phyloP scores from a whole-genome alignment of 768 basidiomycete genomes.

The Bullera alba region DNA sequence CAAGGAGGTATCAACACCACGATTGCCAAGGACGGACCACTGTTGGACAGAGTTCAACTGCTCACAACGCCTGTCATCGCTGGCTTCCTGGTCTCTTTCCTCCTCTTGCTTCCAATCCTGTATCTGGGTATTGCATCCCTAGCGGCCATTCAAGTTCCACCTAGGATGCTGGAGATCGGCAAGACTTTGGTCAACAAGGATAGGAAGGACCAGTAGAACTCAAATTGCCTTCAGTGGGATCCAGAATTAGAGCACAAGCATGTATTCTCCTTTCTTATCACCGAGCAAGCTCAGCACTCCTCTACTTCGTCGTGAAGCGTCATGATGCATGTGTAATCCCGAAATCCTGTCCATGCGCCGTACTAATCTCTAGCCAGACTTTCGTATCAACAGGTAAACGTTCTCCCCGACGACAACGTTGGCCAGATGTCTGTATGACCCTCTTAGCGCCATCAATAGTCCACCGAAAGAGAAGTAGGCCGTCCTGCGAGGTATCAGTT shows the following conservation, averaged over 20 bases:
- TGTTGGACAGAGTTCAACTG: constrained; percentile 34
- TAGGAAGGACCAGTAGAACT: constrained; percentile 40
- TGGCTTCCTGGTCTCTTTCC: constrained; percentile 33
- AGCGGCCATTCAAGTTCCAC: constrained; percentile 42
- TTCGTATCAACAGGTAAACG: constrained; percentile 75
- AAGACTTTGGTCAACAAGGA: constrained; percentile 37
- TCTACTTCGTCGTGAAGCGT: too few relatives aligned
- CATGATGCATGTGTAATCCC: too few relatives aligned
- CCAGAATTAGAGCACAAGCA: too few relatives aligned
- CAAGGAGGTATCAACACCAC: constrained; percentile 23
- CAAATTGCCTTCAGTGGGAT: background rate
- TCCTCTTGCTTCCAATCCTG: constrained; percentile 38
- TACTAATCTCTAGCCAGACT: too few relatives aligned
- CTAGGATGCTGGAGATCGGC: constrained; percentile 41
- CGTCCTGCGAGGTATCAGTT: constrained; percentile 54
- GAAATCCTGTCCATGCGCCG: too few relatives aligned
- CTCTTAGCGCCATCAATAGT: constrained; percentile 84
- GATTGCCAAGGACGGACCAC: too few relatives aligned
- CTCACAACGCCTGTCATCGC: constrained; percentile 42
- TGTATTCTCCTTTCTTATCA: too few relatives aligned
- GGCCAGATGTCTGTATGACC: constrained; percentile 84
- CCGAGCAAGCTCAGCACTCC: too few relatives aligned
- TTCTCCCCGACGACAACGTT: constrained; percentile 88
- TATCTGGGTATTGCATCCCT: constrained; percentile 31
- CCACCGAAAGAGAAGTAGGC: constrained; percentile 97